These are phyloP conservation scores for Penicillium sp. DNA, from an alignment of 2,329 filamentous ascomycete species.

Conservation along the genomic window DNA sequence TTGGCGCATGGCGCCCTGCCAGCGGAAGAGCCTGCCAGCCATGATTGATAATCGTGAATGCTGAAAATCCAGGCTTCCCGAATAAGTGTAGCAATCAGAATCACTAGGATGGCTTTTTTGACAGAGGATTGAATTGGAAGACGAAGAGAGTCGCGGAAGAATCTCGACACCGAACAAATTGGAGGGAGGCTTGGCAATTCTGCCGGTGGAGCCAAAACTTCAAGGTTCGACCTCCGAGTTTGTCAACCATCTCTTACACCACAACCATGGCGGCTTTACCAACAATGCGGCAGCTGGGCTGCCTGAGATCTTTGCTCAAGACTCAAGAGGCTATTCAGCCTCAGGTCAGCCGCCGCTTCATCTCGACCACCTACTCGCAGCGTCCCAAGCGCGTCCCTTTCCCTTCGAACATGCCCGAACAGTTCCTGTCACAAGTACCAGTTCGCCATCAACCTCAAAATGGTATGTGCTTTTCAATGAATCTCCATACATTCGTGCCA, in stretches of 20 bases:
- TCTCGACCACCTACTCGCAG: conserved; percentile 51
- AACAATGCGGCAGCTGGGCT: conserved; percentile 65
- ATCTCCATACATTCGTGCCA: not conserved
- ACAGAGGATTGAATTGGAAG: not conserved
- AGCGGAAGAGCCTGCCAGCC: conserved; percentile 42
- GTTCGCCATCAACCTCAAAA: conserved; percentile 36
- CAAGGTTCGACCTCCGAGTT: conserved; percentile 12
- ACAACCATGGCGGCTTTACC: conserved; percentile 62
- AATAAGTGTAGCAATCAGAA: not conserved
- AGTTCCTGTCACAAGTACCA: conserved; percentile 46
- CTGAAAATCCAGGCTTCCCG: not conserved
- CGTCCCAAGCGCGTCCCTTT: conserved; percentile 41
- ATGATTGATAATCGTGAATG: conserved; percentile 22
- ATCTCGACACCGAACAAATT: conserved; percentile 22
- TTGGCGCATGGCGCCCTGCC: conserved; percentile 34
- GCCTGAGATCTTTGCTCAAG: conserved; percentile 62
- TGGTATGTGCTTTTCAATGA: conserved; percentile 26
- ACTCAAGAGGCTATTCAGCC: conserved; percentile 56
- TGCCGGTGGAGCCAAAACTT: conserved; percentile 30
- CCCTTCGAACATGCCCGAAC: conserved; percentile 41
- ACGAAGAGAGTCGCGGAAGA: conserved; percentile 21
- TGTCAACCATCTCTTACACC: conserved; percentile 18
- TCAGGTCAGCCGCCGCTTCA: conserved; percentile 45
- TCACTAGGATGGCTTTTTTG: not conserved
- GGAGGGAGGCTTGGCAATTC: conserved; percentile 35